Conservation (phyloP, 345 rosid genomes). For the Carallia brachiata region DNA sequence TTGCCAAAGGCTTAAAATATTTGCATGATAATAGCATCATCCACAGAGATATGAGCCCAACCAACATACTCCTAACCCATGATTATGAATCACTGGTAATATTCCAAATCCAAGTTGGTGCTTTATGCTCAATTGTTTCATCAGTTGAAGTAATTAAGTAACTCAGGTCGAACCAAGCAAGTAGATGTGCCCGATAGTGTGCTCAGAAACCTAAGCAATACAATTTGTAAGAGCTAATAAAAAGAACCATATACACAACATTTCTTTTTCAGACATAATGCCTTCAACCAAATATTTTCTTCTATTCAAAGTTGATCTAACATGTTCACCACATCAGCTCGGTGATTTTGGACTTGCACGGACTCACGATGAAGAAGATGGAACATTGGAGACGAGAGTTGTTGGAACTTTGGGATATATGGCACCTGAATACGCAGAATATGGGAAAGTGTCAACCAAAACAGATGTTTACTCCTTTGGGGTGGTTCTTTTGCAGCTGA, state of each 20-base stretch:
- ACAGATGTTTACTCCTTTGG: conserved; percentile 73
- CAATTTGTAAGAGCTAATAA: too few species aligned
- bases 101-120: not conserved
- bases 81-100: conserved; percentile 57
- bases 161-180: too few species aligned
- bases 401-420: conserved; percentile 60
- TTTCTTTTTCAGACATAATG: not conserved
- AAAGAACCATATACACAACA: not conserved
- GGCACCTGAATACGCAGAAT: conserved; percentile 70
- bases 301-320: not conserved
- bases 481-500: conserved; percentile 58
- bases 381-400: conserved; percentile 47
- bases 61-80: conserved; percentile 63
- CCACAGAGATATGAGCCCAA: conserved; percentile 65
- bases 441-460: conserved; percentile 58
- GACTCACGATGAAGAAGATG: conserved; percentile 32
- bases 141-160: too few species aligned
- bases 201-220: too few species aligned
- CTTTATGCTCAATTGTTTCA: too few species aligned
- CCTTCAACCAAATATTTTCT: not conserved
- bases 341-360: conserved; percentile 74
- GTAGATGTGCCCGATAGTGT: too few species aligned
- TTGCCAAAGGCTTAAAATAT: conserved; percentile 53
- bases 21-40: conserved; percentile 55
- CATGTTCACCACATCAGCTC: conserved; percentile 29